These are phyloP conservation scores for Raddia guianensis DNA, from an alignment of 176 grass and related monocot genomes.

Conservation along the genomic window DNA sequence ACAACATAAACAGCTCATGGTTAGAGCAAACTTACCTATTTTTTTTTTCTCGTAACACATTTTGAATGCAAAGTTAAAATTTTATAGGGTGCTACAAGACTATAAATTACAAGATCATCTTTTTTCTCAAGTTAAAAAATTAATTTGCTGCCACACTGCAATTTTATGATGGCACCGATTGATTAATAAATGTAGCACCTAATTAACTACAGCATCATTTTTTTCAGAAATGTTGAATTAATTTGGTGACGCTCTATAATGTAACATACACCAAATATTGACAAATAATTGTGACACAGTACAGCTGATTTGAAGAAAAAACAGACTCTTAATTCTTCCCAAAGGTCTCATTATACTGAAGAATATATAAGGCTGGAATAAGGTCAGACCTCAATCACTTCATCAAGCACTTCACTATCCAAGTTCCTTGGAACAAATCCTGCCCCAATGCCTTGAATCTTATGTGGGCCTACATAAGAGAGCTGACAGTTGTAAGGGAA, in stretches of 20 bases:
- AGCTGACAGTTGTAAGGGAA: slow-evolving; percentile 23
- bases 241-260: neutral
- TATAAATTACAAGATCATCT: neutral
- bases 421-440: slow-evolving; percentile 94
- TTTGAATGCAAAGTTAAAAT: slow-evolving; percentile 3
- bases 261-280: neutral
- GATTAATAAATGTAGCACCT: neutral
- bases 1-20: slow-evolving; percentile 5
- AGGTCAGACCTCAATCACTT: slow-evolving; percentile 72
- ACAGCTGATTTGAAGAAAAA: neutral
- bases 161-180: no score
- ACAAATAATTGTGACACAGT: slow-evolving; percentile 11
- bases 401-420: slow-evolving; percentile 74
- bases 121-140: neutral
- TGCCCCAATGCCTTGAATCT: slow-evolving; percentile 95
- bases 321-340: neutral
- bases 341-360: neutral
- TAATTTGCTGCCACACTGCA: neutral
- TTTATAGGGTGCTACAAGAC: neutral
- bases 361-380: slow-evolving; percentile 24
- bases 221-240: neutral
- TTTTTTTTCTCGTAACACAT: neutral
- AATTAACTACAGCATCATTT: neutral
- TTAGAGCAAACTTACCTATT: neutral
- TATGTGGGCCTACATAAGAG: slow-evolving; percentile 75